A percentile compares a stretch with the other conserved stretches of the same genome.
These are phyloP conservation scores for Remersonia thermophila DNA, from an alignment of 2,329 filamentous ascomycete species.

Conservation along the genomic window DNA sequence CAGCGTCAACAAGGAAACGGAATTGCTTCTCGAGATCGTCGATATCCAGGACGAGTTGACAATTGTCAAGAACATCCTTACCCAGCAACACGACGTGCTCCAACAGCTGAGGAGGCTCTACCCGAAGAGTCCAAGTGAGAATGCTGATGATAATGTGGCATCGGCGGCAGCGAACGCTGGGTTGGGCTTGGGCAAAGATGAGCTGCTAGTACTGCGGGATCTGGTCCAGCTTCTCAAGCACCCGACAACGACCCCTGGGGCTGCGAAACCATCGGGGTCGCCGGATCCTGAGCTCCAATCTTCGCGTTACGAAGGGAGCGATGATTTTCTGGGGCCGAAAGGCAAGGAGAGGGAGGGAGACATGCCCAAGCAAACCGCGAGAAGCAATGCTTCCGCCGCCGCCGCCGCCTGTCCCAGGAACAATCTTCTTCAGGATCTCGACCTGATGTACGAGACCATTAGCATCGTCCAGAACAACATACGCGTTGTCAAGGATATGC, in stretches of 20 bases:
- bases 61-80: slow-evolving; percentile 8
- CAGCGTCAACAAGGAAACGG: slow-evolving; percentile 6
- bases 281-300: too few relatives aligned
- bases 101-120: slow-evolving; percentile 5
- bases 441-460: too few relatives aligned
- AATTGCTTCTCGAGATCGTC: slow-evolving; percentile 8
- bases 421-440: too few relatives aligned
- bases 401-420: too few relatives aligned
- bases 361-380: too few relatives aligned
- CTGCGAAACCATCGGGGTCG: too few relatives aligned
- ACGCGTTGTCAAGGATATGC: too few relatives aligned
- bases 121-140: slow-evolving; percentile 3
- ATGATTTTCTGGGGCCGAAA: too few relatives aligned
- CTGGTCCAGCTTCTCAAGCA: slow-evolving; percentile 6
- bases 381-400: too few relatives aligned
- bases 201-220: slow-evolving; percentile 4
- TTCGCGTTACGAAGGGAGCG: too few relatives aligned
- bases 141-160: not conserved
- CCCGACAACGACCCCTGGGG: not conserved
- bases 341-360: too few relatives aligned
- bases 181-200: slow-evolving; percentile 3
- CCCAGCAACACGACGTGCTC: slow-evolving; percentile 5
- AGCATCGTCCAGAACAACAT: too few relatives aligned
- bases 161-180: not conserved
- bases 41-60: slow-evolving; percentile 10